Base-by-base conservation (phyloP, 495 filamentous ascomycete genomes). In the Aspergillus incahuasiensis region DNA sequence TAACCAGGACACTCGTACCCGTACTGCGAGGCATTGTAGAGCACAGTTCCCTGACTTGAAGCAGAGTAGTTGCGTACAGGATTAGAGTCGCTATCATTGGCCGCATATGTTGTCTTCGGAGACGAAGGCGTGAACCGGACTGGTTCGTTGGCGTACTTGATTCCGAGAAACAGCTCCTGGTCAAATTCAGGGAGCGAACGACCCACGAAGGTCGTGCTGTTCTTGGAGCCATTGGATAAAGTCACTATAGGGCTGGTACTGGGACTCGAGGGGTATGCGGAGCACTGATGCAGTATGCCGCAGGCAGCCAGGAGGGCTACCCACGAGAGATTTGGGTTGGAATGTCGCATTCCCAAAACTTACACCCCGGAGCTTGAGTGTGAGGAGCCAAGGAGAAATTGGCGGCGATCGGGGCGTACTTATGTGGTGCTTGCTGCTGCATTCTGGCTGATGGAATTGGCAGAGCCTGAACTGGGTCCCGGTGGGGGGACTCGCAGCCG, bases 1-100 rank as follows among this genome's bases (percentile, higher is more conserved):
- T 73, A 73, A 0, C 62, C 68, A 13, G 70, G 70, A 50, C 70
- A 71, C 16, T 73, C 70, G 38, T 68, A 56, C n/a, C 70, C 68
- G 45, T 73, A 73, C 34, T 65, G 48, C 8, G 67, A 67, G 0
- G 68, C 70, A 54, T 71, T 73, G 60, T 73, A 73, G 30, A 63
- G 52, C 1, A 65, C 52, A 1, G 20, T 15, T 3, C 39, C 44
- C 4, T 42, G 38, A 3, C 19, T 25, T 1, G 9, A 19, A 9
- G 19, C 34, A 2, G 9, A 19, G 6, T 61, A 46, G 12, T 56
- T 25, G 16, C 48, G 32, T 22, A 58, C 65, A 5, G 32, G 19
- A 2, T 62, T 63, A 0, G 62, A 66, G 40, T 67, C 32, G 46
- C 64, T 68, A 35, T 68, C 66, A 13, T 54, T 59, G 0, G 63